phyloP scores from a whole-genome alignment of 2,329 filamentous ascomycete genomes.

The Sporothrix inflata region DNA sequence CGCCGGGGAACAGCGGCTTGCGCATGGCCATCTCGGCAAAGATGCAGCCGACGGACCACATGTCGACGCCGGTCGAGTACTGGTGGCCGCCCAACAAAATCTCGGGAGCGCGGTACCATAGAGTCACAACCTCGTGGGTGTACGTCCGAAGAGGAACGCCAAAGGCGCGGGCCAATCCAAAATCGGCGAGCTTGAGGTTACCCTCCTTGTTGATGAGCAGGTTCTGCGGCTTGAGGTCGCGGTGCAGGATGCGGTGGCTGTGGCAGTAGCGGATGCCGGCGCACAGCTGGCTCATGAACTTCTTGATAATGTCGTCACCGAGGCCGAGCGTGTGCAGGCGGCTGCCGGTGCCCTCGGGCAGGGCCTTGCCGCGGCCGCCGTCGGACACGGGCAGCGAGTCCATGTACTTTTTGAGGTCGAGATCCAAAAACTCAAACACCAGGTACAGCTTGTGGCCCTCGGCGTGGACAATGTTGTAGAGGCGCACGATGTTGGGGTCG shows the following conservation, averaged over 20 bases:
- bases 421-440: slow-evolving; percentile 84
- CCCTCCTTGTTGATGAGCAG: slow-evolving; percentile 82
- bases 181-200: slow-evolving; percentile 84
- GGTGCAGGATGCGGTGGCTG: slow-evolving; percentile 79
- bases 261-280: slow-evolving; percentile 84
- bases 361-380: slow-evolving; percentile 77
- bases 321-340: slow-evolving; percentile 69
- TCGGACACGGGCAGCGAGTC: slow-evolving; percentile 80
- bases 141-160: slow-evolving; percentile 86
- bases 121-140: slow-evolving; percentile 87
- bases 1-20: slow-evolving; percentile 85
- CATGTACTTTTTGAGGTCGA: slow-evolving; percentile 94
- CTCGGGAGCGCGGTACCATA: slow-evolving; percentile 87
- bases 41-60: slow-evolving; percentile 91
- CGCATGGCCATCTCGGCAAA: slow-evolving; percentile 92
- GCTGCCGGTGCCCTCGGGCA: slow-evolving; percentile 72
- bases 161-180: slow-evolving; percentile 84
- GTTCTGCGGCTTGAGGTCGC: slow-evolving; percentile 86
- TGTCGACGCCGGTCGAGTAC: slow-evolving; percentile 90
- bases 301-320: slow-evolving; percentile 81
- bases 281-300: slow-evolving; percentile 86
- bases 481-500: slow-evolving; percentile 81
- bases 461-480: slow-evolving; percentile 87
- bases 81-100: slow-evolving; percentile 85
- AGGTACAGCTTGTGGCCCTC: slow-evolving; percentile 92